Conservation (phyloP, 805 yeast species). For the Yarrowia osloensis region DNA sequence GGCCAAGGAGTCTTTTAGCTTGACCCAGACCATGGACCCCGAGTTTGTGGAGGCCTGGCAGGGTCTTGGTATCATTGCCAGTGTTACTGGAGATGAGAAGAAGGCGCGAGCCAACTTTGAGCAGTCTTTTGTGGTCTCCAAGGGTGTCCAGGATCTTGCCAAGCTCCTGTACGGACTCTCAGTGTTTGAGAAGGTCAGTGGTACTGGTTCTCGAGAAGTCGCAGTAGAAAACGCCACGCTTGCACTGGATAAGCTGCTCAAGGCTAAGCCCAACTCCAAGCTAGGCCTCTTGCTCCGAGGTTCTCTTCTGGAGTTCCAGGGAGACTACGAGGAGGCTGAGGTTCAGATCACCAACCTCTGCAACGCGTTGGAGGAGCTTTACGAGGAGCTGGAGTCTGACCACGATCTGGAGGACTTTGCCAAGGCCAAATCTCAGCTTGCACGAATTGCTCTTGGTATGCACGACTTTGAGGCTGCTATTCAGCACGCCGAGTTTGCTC, state of each 20-base stretch:
- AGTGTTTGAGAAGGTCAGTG: conserved; percentile 48
- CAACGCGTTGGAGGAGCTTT: conserved; percentile 53
- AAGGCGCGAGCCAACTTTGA: conserved; percentile 63
- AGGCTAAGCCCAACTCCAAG: conserved; percentile 45
- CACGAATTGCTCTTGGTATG: conserved; percentile 68
- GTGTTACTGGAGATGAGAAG: conserved; percentile 42
- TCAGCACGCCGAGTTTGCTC: conserved; percentile 58
- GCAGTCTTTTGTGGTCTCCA: conserved; percentile 77
- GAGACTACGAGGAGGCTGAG: conserved; percentile 58
- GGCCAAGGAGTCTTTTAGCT: conserved; percentile 68
- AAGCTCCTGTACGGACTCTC: conserved; percentile 71
- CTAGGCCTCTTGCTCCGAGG: conserved; percentile 40
- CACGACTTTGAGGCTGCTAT: conserved; percentile 59
- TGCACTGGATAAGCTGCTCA: conserved; percentile 56
- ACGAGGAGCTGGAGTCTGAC: conserved; percentile 57
- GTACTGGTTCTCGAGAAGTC: conserved; percentile 9
- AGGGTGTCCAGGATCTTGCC: conserved; percentile 68
- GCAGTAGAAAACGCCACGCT: conserved; percentile 37
- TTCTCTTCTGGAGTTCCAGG: conserved; percentile 62
- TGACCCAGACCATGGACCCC: conserved; percentile 83
- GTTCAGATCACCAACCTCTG: conserved; percentile 52
- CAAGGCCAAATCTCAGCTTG: conserved; percentile 64
- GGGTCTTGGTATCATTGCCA: conserved; percentile 69
- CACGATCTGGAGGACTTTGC: conserved; percentile 54
- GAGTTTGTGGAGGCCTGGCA: conserved; percentile 76